A percentile compares a stretch with the other conserved stretches of the same genome.
Conservation (phyloP, 2,329 filamentous ascomycete species). For the Sporothrix dimorphospora region DNA sequence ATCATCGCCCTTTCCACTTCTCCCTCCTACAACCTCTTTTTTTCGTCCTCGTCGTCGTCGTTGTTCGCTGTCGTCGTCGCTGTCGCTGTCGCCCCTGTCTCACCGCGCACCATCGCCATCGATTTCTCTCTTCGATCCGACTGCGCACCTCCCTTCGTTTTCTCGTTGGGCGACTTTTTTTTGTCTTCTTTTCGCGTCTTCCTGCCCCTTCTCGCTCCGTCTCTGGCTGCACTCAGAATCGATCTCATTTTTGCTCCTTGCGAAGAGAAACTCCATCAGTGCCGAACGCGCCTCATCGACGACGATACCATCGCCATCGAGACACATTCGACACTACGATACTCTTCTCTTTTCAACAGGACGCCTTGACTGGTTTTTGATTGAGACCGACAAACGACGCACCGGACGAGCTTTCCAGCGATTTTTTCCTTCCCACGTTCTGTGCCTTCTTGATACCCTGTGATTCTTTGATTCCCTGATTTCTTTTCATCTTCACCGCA, state of each 20-base stretch:
- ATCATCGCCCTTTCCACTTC: not conserved
- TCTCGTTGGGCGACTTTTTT: not conserved
- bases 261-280: not conserved
- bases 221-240: not conserved
- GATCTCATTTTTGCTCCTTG: constrained; percentile 10
- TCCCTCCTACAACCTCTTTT: constrained; percentile 17
- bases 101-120: not conserved
- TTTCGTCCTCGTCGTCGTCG: not conserved
- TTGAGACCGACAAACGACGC: not conserved
- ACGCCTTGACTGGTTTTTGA: constrained; percentile 67
- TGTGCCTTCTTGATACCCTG: constrained; percentile 1
- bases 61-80: not conserved
- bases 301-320: not conserved
- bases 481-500: not conserved
- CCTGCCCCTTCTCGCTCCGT: not conserved
- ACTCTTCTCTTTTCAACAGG: constrained; percentile 41
- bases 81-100: not conserved
- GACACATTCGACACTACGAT: not conserved
- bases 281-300: not conserved
- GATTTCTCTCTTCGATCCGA: not conserved
- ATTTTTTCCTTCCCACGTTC: not conserved
- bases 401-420: not conserved
- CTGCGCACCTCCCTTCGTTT: constrained; percentile 20
- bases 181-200: not conserved
- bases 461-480: not conserved